phyloP scores from a whole-genome alignment of 1,284 basidiomycete genomes.

The Trametes polyzona region DNA sequence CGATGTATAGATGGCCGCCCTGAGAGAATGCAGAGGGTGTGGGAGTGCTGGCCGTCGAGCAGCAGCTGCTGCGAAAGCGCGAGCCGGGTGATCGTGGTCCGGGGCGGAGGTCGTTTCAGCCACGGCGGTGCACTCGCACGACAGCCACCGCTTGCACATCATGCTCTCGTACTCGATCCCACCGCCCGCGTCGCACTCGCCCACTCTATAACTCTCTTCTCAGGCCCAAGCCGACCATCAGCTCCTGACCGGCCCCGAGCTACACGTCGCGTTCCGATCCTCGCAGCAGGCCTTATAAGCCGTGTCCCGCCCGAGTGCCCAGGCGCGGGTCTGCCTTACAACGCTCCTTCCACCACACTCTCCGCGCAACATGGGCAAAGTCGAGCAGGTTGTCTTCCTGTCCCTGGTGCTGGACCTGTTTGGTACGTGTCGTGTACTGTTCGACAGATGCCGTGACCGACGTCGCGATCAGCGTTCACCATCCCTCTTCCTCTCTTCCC shows the following conservation, averaged over 20 bases:
- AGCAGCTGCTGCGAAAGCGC: slow-evolving; percentile 13
- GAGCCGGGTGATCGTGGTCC: slow-evolving; percentile 15
- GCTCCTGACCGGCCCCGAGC: not conserved
- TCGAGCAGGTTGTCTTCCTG: slow-evolving; percentile 80
- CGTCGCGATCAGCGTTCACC: slow-evolving; percentile 71
- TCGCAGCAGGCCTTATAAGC: slow-evolving; percentile 18
- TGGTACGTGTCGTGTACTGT: slow-evolving; percentile 42
- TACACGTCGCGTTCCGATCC: slow-evolving; percentile 1
- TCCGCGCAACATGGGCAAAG: slow-evolving; percentile 53
- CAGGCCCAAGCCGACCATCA: slow-evolving; percentile 10
- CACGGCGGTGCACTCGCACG: slow-evolving; percentile 20
- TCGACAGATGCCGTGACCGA: not conserved
- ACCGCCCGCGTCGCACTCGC: slow-evolving; percentile 8
- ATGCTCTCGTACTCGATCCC: slow-evolving; percentile 14
- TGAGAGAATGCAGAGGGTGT: slow-evolving; percentile 17
- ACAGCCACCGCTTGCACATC: slow-evolving; percentile 6
- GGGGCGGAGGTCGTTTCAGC: slow-evolving; percentile 15
- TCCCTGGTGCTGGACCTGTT: slow-evolving; percentile 88
- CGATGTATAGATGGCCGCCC: slow-evolving; percentile 9
- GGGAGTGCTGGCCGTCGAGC: slow-evolving; percentile 9
- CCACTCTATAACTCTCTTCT: slow-evolving; percentile 5
- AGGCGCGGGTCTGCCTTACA: not conserved
- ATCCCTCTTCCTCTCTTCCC: slow-evolving; percentile 93
- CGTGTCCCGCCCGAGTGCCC: slow-evolving; percentile 1
- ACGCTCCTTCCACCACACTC: not conserved